Base-by-base conservation (phyloP, 805 yeast species). In the Jamesozyma jinghongensis region DNA sequence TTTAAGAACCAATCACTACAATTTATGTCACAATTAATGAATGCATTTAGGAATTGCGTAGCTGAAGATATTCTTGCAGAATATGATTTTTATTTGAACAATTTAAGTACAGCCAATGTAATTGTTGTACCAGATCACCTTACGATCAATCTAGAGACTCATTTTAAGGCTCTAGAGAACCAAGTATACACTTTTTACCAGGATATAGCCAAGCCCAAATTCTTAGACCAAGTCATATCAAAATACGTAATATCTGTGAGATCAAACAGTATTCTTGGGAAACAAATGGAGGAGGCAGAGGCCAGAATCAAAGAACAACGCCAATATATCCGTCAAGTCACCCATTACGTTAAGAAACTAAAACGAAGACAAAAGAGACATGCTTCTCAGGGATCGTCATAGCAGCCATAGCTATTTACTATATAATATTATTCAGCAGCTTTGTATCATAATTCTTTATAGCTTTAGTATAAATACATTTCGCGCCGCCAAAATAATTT, bases 1-100 rank as follows among this genome's bases (percentile, higher is more conserved):
- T 53, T 48, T 38, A 51, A 52, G 33, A 38, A 43, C 4, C 51
- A 52, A 26, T 50, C 61, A 5, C 32, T 55, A 19, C 61, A 54
- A 35, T 56, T 56, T 37, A 52, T 57, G 54, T 50, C 57, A 10
- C 55, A 57, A 34, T 38, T 56, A 19, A 50, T 56, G 54, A 46
- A 49, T 28, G 45, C 53, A 14, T 57, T 51, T 40, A 45, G 50
- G 13, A 46, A 46, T 14, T 49, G 51, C 36, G 46, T 55, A 8
- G 41, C 44, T 19, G 43, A 45, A 13, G 49, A 51, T 12, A 39
- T 50, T 5, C 19, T 57, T 20, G 40, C 40, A 16, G 43, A 50
- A 14, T 53, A 46, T 32, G 54, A 53, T 28, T 30, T 33, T 16
- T 40, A 46, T 34, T 36, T 54, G 34, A 53, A 48, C 34, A 32